Evolutionary conservation across 345 rosid species (phyloP).

Genomic region (Lepidium africanum): DNA sequence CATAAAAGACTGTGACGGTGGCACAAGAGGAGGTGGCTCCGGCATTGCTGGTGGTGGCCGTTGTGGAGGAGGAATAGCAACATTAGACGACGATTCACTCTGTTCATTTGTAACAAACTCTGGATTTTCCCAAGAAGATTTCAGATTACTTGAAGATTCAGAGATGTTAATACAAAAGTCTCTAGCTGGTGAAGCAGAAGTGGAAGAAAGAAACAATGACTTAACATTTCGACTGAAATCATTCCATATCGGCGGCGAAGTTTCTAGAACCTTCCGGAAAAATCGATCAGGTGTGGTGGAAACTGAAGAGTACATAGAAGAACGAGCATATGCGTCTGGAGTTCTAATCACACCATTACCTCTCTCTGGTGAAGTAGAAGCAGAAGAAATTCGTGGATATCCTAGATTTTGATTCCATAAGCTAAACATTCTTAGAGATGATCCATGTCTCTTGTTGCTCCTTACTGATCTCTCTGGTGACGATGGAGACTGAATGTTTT

Average conservation of each 20-base stretch:
- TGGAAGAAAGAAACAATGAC: constrained; percentile 33
- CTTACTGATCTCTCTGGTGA: constrained; percentile 21
- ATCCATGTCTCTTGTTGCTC: constrained; percentile 19
- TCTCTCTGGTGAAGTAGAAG: constrained; percentile 57
- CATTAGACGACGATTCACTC: constrained; percentile 13
- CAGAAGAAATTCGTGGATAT: constrained; percentile 30
- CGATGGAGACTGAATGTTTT: constrained; percentile 27
- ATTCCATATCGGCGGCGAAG: constrained; percentile 26
- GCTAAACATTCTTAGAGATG: constrained; percentile 30
- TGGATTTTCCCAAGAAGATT: constrained; percentile 18
- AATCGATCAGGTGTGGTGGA: constrained; percentile 35
- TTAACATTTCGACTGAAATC: constrained; percentile 26
- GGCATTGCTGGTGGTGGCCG: constrained; percentile 35
- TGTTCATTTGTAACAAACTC: constrained; percentile 21
- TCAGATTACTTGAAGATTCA: constrained; percentile 26
- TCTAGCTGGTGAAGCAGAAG: constrained; percentile 28
- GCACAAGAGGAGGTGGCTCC: constrained; percentile 49
- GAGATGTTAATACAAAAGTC: constrained; percentile 25
- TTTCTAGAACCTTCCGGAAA: constrained; percentile 17
- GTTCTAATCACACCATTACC: constrained; percentile 2
- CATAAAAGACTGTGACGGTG: constrained; percentile 66
- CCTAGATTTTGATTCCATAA: constrained; percentile 24
- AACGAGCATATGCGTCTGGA: constrained; percentile 24
- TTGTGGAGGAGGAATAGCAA: constrained; percentile 25
- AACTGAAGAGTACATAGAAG: constrained; percentile 32